Evolutionary conservation across 1,284 basidiomycete genomes (phyloP).

Genomic region (Fereydounia khargensis): DNA sequence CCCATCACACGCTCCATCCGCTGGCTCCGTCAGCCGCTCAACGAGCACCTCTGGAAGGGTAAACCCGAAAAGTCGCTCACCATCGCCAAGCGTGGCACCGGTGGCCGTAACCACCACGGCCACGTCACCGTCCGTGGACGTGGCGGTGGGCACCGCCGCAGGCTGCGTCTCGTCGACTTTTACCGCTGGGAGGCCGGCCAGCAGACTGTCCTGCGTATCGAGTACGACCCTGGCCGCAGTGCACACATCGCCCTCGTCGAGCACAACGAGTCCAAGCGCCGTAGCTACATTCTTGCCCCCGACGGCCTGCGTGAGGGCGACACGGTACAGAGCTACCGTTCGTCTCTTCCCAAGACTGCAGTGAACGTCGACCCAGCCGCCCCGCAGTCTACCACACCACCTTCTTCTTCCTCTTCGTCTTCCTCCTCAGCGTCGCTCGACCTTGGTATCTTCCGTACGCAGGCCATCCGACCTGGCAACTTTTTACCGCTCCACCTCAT

Average conservation of each 20-base stretch:
- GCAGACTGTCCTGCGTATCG: conserved; percentile 86
- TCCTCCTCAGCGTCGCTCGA: conserved; percentile 66
- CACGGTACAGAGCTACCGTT: conserved; percentile 79
- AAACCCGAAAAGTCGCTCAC: conserved; percentile 78
- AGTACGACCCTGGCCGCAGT: conserved; percentile 91
- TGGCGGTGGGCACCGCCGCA: conserved; percentile 86
- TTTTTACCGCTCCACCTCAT: conserved; percentile 88
- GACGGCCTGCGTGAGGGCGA: conserved; percentile 86
- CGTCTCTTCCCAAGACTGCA: conserved; percentile 7
- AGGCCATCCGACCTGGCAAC: conserved; percentile 86
- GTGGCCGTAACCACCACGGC: conserved; percentile 78
- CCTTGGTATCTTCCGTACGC: conserved; percentile 78
- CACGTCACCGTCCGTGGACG: conserved; percentile 82
- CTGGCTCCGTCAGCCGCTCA: conserved; percentile 77
- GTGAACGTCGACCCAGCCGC: conserved; percentile 19
- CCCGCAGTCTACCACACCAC: conserved; percentile 22
- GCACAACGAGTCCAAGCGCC: conserved; percentile 63
- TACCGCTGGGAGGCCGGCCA: conserved; percentile 69
- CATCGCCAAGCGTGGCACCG: conserved; percentile 74
- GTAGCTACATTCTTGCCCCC: conserved; percentile 84
- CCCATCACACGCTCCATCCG: conserved; percentile 80
- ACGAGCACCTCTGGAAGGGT: conserved; percentile 78
- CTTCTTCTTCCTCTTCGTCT: conserved; percentile 12
- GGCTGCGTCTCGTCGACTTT: conserved; percentile 87
- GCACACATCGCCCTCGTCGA: conserved; percentile 88